These are phyloP conservation scores for Takakia lepidozioides DNA, from an alignment of 225 moss, liverwort and hornwort species.

Conservation along the genomic window DNA sequence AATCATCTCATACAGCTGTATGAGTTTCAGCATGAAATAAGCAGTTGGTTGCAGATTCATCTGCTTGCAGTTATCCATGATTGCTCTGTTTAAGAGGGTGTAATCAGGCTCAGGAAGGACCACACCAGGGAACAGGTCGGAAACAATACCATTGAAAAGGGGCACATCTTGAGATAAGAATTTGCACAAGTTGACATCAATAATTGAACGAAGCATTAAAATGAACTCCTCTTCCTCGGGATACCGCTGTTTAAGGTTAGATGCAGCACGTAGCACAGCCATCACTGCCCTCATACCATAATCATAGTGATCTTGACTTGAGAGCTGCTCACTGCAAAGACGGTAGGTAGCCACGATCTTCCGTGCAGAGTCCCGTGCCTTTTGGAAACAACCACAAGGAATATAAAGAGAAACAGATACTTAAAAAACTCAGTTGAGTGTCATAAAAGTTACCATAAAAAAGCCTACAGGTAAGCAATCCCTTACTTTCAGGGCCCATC, in stretches of 20 bases:
- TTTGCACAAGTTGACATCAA: slow-evolving; percentile 83
- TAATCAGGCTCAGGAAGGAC: slow-evolving; percentile 69
- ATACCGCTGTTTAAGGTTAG: slow-evolving; percentile 73
- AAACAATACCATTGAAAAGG: slow-evolving; percentile 80
- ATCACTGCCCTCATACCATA: slow-evolving; percentile 98
- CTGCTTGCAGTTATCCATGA: slow-evolving; percentile 49
- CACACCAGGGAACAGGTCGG: slow-evolving; percentile 73
- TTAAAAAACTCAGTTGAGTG: too few relatives aligned
- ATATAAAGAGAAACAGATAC: too few relatives aligned
- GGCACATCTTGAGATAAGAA: slow-evolving; percentile 89
- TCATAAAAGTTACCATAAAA: too few relatives aligned
- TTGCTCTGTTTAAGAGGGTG: slow-evolving; percentile 55
- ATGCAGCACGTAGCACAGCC: slow-evolving; percentile 66
- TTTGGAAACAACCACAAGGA: not conserved
- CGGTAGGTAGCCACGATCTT: slow-evolving; percentile 89
- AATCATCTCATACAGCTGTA: slow-evolving; percentile 88
- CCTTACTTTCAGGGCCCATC: too few relatives aligned
- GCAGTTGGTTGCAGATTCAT: slow-evolving; percentile 78
- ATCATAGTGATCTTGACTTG: slow-evolving; percentile 92
- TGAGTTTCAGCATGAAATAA: slow-evolving; percentile 72
- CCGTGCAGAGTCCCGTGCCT: slow-evolving; percentile 82
- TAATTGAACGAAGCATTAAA: slow-evolving; percentile 78
- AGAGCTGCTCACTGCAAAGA: slow-evolving; percentile 87
- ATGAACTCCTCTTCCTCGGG: slow-evolving; percentile 82
- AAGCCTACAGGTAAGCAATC: too few relatives aligned